Conservation (phyloP, 1,284 basidiomycete species). For the Cystobasidium sp. region DNA sequence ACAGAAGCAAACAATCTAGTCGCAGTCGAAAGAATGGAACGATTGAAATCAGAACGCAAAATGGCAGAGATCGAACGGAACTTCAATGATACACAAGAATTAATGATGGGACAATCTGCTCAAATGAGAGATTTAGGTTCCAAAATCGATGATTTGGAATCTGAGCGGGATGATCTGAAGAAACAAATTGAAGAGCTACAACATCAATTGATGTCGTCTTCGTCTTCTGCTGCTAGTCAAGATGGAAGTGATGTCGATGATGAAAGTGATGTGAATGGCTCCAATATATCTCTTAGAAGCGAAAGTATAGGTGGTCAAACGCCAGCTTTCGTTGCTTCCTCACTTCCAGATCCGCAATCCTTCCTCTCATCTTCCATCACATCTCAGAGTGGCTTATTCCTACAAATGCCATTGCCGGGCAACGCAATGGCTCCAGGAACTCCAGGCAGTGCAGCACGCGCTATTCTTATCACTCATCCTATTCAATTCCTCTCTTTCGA, state of each 20-base stretch:
- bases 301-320: conserved; percentile 13
- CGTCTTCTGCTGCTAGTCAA: not conserved
- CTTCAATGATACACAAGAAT: conserved; percentile 46
- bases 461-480: conserved; percentile 33
- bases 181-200: conserved; percentile 31
- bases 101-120: conserved; percentile 40
- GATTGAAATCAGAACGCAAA: conserved; percentile 79
- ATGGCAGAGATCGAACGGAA: conserved; percentile 72
- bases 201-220: not conserved
- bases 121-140: conserved; percentile 45
- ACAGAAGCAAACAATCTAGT: conserved; percentile 63
- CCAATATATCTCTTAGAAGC: conserved; percentile 24
- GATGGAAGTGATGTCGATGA: conserved; percentile 4
- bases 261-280: conserved; percentile 17
- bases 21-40: conserved; percentile 78
- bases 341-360: conserved; percentile 13
- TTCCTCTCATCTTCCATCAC: not conserved
- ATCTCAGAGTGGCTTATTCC: conserved; percentile 14
- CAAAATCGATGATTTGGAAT: conserved; percentile 41
- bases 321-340: conserved; percentile 16
- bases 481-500: conserved; percentile 51
- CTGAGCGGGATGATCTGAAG: conserved; percentile 35
- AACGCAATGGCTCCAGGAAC: conserved; percentile 30
- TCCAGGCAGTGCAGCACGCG: conserved; percentile 41
- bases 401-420: conserved; percentile 29